Conservation (phyloP, 1,284 basidiomycete species). For the Melanopsichium pennsylvanicum region DNA sequence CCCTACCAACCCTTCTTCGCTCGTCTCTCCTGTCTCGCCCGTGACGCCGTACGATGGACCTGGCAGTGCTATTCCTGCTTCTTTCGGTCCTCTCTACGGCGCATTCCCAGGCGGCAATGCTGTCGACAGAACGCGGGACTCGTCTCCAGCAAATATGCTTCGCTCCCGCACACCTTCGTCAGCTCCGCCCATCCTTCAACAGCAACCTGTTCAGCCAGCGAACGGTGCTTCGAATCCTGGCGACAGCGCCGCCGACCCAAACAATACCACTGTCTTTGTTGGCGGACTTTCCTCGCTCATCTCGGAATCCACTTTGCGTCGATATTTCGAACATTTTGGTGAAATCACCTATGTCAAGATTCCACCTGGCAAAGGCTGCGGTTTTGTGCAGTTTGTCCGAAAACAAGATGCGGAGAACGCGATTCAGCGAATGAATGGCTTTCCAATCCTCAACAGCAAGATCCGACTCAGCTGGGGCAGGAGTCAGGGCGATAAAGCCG, state of each 20-base stretch:
- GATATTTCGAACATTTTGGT: constrained; percentile 63
- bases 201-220: constrained; percentile 1
- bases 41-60: constrained; percentile 25
- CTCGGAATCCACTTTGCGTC: constrained; percentile 59
- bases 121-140: constrained; percentile 14
- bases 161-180: constrained; percentile 41
- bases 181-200: constrained; percentile 11
- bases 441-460: constrained; percentile 82
- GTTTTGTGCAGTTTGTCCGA: constrained; percentile 91
- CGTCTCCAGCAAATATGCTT: constrained; percentile 22
- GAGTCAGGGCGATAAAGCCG: constrained; percentile 64
- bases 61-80: constrained; percentile 5
- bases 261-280: constrained; percentile 65
- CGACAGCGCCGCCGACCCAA: constrained; percentile 59
- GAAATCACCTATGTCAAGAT: constrained; percentile 76
- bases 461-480: constrained; percentile 92
- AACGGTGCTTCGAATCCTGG: constrained; percentile 10
- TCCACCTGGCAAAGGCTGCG: constrained; percentile 91
- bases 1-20: constrained; percentile 11
- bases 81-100: constrained; percentile 29
- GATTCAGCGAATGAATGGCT: constrained; percentile 95
- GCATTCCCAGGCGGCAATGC: constrained; percentile 22
- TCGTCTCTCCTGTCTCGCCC: constrained; percentile 26
- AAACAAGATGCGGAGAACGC: constrained; percentile 90
- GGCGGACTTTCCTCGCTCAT: constrained; percentile 62